A percentile compares a stretch with the other conserved stretches of the same genome.
These are phyloP conservation scores for Circinella umbellata DNA, from an alignment of 371 early-diverging fungal genomes.

Conservation along the genomic window DNA sequence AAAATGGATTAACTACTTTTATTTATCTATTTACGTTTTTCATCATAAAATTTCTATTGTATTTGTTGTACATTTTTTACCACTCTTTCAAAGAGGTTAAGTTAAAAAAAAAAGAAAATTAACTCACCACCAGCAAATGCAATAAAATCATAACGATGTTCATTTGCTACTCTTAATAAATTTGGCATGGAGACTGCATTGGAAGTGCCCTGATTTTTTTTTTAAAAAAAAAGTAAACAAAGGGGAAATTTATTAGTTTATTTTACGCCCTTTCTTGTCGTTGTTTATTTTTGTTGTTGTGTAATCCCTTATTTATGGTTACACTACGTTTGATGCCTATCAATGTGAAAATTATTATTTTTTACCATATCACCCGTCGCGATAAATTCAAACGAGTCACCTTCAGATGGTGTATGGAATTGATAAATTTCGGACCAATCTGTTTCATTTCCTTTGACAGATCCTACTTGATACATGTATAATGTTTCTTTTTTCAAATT, in stretches of 20 bases:
- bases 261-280: too few relatives aligned
- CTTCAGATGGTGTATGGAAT: conserved; percentile 21
- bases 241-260: not conserved
- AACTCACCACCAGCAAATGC: conserved; percentile 32
- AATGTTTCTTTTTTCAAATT: conserved; percentile 23
- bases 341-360: not conserved
- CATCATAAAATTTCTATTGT: too few relatives aligned
- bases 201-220: conserved; percentile 26
- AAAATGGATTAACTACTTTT: too few relatives aligned
- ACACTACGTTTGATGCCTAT: not conserved
- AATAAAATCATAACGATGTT: conserved; percentile 38
- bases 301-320: not conserved
- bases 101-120: too few relatives aligned
- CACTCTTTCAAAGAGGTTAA: too few relatives aligned
- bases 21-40: too few relatives aligned
- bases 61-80: not conserved
- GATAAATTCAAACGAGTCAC: conserved; percentile 25
- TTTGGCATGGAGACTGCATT: conserved; percentile 37
- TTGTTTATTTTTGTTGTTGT: not conserved
- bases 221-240: not conserved
- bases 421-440: conserved; percentile 20
- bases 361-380: conserved; percentile 41
- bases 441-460: not conserved
- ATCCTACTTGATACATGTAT: conserved; percentile 34
- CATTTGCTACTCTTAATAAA: conserved; percentile 23